Evolutionary conservation across 768 basidiomycete genomes (phyloP), one percentile per base, ranked within the genome.

Genomic region (Pholiota conissans): DNA sequence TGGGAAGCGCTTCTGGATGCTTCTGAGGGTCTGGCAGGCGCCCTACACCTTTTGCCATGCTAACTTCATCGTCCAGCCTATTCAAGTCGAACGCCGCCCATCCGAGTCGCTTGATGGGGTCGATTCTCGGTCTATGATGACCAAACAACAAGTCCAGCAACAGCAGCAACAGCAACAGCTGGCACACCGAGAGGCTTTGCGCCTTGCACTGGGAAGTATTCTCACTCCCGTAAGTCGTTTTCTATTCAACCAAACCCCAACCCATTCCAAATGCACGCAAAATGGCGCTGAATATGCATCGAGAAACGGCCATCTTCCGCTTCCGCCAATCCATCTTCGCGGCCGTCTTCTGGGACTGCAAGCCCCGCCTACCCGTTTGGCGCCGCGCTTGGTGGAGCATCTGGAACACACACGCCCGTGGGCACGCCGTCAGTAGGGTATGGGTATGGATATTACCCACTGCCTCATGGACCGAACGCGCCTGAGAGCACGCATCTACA

Each of bases 161-260:
- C 49, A 68, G 59, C 35, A 63, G 62, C 71, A 59, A n/a, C n/a
- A n/a, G 32, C 68, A 55, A 29, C 70, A 76, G 57, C 65, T 69
- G 3, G 74, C 76, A 52, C 79, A 81, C 59, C 75, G 75, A 42
- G 79, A 82, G 56, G 79, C 81, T 7, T 71, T 86, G 24, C 74
- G 81, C 34, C 77, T 84, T 26, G 84, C 81, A 0, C 69, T 87
- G 51, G 85, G 85, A 20, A 84, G 82, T 63, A 85, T 87, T 40
- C 69, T 87, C 11, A 72, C 80, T 10, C 84, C 84, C 60, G 84
- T 86, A 65, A 70, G 84, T 76, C 55, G 37, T 39, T 48, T 55
- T 16, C 49, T 26, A 18, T 55, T 59, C n/a, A n/a, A n/a, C n/a
- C n/a, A n/a, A n/a, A n/a, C 37, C 61, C 34, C 18, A 49, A n/a